Evolutionary conservation across 257 asterid genomes (phyloP), one percentile per base, ranked within the genome.

Genomic region (Fraxinus quadrangulata): DNA sequence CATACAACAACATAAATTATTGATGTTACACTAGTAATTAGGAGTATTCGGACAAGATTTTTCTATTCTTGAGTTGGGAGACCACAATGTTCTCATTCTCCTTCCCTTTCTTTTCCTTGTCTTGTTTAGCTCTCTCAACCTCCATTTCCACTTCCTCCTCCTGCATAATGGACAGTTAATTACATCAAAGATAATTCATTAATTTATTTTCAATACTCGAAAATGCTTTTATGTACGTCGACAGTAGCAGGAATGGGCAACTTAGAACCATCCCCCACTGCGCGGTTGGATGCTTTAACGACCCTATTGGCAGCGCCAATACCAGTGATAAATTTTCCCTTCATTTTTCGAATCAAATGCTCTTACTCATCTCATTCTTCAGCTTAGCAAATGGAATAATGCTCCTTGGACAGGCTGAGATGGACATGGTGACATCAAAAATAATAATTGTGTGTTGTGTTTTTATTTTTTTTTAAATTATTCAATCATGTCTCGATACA

Each of bases 221-320:
- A 1, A 6, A 36, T 40, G 47, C 10, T 40, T 13, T 1, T 10
- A 40, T 0, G 33, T 31, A 3, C 12, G 3, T 39, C 45, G 59
- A 89, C 94, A 24, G 83, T 33, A 28, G 81, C 88, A 14, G 89
- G 86, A 63, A 77, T 36, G 5, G 93, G 97, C 47, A 83, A 89
- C 87, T 87, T 91, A 39, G 87, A 68, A 37, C 97, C 93, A 36
- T 90, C 95, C 70, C 90, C 95, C 72, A 92, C 89, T 39, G 92
- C 89, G 17, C 91, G 90, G 73, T 81, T 86, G 47, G 88, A 72
- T 36, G 92, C 88, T 81, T 89, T 92, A 36, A 36, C 40, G 10
- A 36, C 2, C 33, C 33, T 31, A 9, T 6, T 36, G 40, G 9
- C 40, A 9, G 0, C 31, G 40, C 1, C 40, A 6, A 36, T 36